Evolutionary conservation across 805 yeast genomes (phyloP).

Genomic region (Yarrowia sp.): DNA sequence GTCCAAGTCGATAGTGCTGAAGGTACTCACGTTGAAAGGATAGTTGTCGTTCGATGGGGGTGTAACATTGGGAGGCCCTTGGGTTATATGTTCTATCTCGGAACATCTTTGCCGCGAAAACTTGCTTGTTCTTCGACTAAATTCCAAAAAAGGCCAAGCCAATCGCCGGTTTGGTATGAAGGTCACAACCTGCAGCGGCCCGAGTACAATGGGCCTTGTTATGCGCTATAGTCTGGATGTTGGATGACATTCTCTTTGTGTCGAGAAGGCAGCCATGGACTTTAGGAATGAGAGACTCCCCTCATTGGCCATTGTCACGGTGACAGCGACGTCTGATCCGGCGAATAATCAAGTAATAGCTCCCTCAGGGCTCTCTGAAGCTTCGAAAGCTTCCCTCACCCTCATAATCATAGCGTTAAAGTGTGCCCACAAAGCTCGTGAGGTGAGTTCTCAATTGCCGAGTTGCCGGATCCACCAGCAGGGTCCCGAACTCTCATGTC

Average conservation of each 20-base stretch:
- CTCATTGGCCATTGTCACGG: no score
- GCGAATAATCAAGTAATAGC: no score
- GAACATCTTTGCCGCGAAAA: no score
- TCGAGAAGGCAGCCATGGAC: not conserved
- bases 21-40: not conserved
- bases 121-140: not conserved
- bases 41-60: not conserved
- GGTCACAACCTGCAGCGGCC: not conserved
- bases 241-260: slow-evolving; percentile 1
- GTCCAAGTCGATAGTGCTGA: not conserved
- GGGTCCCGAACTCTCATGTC: not conserved
- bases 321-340: no score
- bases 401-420: not conserved
- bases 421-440: no score
- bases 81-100: not conserved
- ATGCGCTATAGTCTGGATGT: not conserved
- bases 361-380: no score
- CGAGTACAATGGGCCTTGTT: not conserved
- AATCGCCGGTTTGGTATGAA: not conserved
- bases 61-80: not conserved
- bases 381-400: no score
- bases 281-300: no score
- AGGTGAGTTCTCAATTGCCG: not conserved
- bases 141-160: not conserved
- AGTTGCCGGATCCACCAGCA: not conserved